A percentile compares a stretch with the other conserved stretches of the same genome.
phyloP scores from a whole-genome alignment of 176 grass and related monocot species.

The Luzula sylvatica region DNA sequence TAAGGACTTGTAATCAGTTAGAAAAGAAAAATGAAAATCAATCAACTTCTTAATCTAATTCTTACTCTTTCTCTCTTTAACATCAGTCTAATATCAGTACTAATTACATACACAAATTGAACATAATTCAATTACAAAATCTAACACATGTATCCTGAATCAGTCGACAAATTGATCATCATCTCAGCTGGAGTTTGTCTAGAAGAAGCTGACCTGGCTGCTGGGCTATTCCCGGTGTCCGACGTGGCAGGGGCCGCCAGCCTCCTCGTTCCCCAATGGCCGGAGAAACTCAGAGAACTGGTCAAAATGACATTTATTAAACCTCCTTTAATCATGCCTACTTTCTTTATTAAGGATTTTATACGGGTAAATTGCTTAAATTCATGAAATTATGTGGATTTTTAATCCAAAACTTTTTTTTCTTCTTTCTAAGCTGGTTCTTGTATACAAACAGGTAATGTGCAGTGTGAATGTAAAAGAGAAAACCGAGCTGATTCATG shows the following conservation, averaged over 20 bases:
- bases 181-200: constrained; percentile 61
- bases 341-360: constrained; percentile 38
- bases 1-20: too few relatives aligned
- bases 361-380: constrained; percentile 6
- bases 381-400: constrained; percentile 1
- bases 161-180: constrained; percentile 53
- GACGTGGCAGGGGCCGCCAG: constrained; percentile 46
- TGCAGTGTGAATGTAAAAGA: constrained; percentile 62
- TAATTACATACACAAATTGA: too few relatives aligned
- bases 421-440: neutral
- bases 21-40: too few relatives aligned
- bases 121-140: too few relatives aligned
- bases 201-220: constrained; percentile 49
- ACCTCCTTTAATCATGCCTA: constrained; percentile 57
- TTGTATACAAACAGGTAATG: constrained; percentile 62
- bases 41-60: too few relatives aligned
- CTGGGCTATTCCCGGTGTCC: constrained; percentile 57
- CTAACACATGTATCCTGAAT: constrained; percentile 38
- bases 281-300: constrained; percentile 58
- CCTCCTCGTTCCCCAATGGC: constrained; percentile 66
- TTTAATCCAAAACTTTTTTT: neutral
- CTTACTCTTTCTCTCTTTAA: too few relatives aligned
- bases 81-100: too few relatives aligned
- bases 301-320: constrained; percentile 58
- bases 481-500: constrained; percentile 69